A percentile compares a stretch with the other conserved stretches of the same genome.
Conservation (phyloP, 1,284 basidiomycete genomes). For the Gymnopus androsaceus region DNA sequence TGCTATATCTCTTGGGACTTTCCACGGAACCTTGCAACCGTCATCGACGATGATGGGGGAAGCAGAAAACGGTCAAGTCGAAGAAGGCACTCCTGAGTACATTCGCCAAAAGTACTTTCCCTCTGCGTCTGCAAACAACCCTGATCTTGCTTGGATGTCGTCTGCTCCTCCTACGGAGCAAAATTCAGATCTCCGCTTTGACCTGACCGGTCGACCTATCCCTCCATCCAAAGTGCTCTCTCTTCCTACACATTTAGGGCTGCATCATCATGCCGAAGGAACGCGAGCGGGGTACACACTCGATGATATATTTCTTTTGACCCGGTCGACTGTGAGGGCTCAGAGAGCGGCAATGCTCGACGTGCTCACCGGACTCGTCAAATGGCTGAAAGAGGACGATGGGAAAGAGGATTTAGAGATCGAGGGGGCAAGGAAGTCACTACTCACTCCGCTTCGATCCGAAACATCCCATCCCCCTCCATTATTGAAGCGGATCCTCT, state of each 20-base stretch:
- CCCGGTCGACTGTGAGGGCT: slow-evolving; percentile 80
- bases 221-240: slow-evolving; percentile 48
- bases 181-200: slow-evolving; percentile 59
- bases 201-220: slow-evolving; percentile 72
- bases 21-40: not conserved
- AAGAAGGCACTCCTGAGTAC: slow-evolving; percentile 78
- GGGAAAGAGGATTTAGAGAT: slow-evolving; percentile 39
- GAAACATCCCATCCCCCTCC: not conserved
- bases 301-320: slow-evolving; percentile 83
- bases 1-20: slow-evolving; percentile 11
- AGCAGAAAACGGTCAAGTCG: slow-evolving; percentile 37
- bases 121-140: slow-evolving; percentile 63
- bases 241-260: slow-evolving; percentile 80
- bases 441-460: not conserved
- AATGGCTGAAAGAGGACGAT: slow-evolving; percentile 40
- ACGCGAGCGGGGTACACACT: slow-evolving; percentile 85
- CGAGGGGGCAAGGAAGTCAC: slow-evolving; percentile 19
- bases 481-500: slow-evolving; percentile 55
- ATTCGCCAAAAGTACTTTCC: slow-evolving; percentile 89
- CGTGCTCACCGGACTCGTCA: slow-evolving; percentile 48
- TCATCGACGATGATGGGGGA: too few species aligned
- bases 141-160: slow-evolving; percentile 78
- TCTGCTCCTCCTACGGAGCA: slow-evolving; percentile 28
- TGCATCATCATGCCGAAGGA: slow-evolving; percentile 90
- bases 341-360: slow-evolving; percentile 85